Percentiles rank a stretch among this genome's conserved stretches.
Conservation (phyloP, 1,284 basidiomycete species). For the Boletus sp. region DNA sequence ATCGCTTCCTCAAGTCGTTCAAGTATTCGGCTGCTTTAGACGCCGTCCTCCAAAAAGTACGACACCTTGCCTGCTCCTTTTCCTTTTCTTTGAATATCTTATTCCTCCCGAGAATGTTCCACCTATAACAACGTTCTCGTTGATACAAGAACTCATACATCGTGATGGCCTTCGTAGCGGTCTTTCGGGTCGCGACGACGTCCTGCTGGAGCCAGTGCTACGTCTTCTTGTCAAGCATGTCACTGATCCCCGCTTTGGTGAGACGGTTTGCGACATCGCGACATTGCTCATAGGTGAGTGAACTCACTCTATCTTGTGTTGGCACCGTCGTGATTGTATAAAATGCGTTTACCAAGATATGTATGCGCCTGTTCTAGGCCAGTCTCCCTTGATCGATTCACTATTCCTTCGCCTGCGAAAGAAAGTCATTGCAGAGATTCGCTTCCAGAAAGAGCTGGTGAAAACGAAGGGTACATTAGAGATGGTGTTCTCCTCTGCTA, state of each 20-base stretch:
- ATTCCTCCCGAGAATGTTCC: conserved; percentile 58
- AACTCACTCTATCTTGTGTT: background rate
- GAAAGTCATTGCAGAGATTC: conserved; percentile 81
- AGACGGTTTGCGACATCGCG: conserved; percentile 82
- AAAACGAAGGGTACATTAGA: conserved; percentile 86
- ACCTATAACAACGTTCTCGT: conserved; percentile 83
- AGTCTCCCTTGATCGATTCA: conserved; percentile 89
- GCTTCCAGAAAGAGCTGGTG: conserved; percentile 86
- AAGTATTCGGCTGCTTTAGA: conserved; percentile 94
- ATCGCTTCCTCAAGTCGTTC: conserved; percentile 87
- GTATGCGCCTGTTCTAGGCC: conserved; percentile 87
- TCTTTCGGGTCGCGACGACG: conserved; percentile 88
- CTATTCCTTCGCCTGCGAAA: conserved; percentile 81
- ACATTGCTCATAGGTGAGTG: conserved; percentile 78
- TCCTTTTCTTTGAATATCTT: conserved; percentile 1
- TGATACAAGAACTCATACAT: conserved; percentile 92
- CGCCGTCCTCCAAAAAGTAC: conserved; percentile 79
- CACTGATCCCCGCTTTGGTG: conserved; percentile 87
- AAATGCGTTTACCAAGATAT: conserved; percentile 59
- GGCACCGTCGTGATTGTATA: background rate
- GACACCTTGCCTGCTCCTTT: conserved; percentile 14
- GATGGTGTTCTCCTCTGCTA: conserved; percentile 79
- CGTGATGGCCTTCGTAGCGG: conserved; percentile 88
- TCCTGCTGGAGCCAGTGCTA: conserved; percentile 89
- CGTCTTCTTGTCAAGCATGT: conserved; percentile 83